Evolutionary conservation across 2,329 filamentous ascomycete species (phyloP).

Genomic region (Ophiobolus disseminans): DNA sequence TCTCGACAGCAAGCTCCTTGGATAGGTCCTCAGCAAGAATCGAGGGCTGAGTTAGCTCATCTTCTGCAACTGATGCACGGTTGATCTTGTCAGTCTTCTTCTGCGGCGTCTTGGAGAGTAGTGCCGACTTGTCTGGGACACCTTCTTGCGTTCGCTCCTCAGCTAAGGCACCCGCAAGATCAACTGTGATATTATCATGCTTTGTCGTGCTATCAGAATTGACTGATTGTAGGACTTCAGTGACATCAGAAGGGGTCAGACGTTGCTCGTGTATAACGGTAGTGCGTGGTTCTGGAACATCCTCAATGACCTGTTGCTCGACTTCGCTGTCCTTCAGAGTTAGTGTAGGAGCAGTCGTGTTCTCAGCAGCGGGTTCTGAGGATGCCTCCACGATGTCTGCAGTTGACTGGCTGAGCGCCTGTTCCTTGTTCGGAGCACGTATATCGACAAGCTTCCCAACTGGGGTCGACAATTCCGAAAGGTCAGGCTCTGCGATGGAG

Average conservation of each 20-base stretch:
- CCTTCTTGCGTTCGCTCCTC: slow-evolving; percentile 1
- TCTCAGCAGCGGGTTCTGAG: no score
- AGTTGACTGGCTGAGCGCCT: no score
- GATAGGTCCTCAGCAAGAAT: slow-evolving; percentile 12
- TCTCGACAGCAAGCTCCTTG: slow-evolving; percentile 3
- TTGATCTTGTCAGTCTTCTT: slow-evolving; percentile 39
- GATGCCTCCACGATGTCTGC: no score
- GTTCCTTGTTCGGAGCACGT: no score
- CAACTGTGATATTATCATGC: neutral
- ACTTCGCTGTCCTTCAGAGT: no score
- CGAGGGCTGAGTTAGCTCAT: slow-evolving; percentile 12
- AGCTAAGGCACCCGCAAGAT: neutral
- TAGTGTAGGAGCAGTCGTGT: no score
- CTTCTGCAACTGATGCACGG: slow-evolving; percentile 18
- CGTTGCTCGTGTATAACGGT: no score
- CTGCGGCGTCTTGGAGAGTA: slow-evolving; percentile 34
- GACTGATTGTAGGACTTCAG: no score
- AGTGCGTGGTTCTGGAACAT: no score
- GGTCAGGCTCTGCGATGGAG: slow-evolving; percentile 14
- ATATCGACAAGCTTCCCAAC: slow-evolving; percentile 4
- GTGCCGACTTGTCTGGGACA: slow-evolving; percentile 18
- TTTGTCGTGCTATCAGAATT: no score
- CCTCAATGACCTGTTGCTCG: no score
- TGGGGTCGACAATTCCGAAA: neutral
- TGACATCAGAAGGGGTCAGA: no score